Base-by-base conservation (phyloP, 1,139 yeast genomes). In the Pichia sp. region DNA sequence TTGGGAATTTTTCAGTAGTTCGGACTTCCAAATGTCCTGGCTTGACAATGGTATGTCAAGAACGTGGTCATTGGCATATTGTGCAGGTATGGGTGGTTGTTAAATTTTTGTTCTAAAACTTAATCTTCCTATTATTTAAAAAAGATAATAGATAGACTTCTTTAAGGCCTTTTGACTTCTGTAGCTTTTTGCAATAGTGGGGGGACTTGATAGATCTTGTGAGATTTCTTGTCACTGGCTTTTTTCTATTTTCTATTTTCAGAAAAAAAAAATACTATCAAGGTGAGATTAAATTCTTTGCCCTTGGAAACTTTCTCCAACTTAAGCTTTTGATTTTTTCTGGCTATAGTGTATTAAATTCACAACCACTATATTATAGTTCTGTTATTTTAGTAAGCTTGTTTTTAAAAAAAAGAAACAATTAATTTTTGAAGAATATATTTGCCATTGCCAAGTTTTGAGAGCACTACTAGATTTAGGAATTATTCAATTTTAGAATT, bases 21-120 rank as follows among this genome's bases (percentile, higher is more conserved):
- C 72, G 11, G 61, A 65, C 48, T 88, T 83, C 70, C 65, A 71
- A 45, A 63, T 68, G 46, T 66, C 68, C 22, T 81, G 79, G 71
- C 76, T 93, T 56, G 98, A 93, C 64, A 81, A 81, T 53, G 99
- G 99, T 3, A 95, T 89, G 73, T 84, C 96, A 59, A 72, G 83
- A 62, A 87, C 97, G 0, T 91, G 98, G 97, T 80, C 90, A 49
- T 72, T 90, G 60, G 87, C 96, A 0, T 89, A 80, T 63, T 72
- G 87, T 46, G 95, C 89, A 41, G 87, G 70, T 19, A 59, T 65
- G 55, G 65, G 67, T 6, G 66, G 64, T 5, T 42, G 43, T 41
- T 53, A 28, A 39, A 16, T 13, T 31, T 22, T 22, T 22, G 25
- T 22, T 22, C 25, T 22, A 22, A 22, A 22, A 22, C 25, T 22